A percentile compares a stretch with the other conserved stretches of the same genome.
These are phyloP conservation scores for Lentinula boryana DNA, from an alignment of 768 basidiomycete genomes.

Conservation along the genomic window DNA sequence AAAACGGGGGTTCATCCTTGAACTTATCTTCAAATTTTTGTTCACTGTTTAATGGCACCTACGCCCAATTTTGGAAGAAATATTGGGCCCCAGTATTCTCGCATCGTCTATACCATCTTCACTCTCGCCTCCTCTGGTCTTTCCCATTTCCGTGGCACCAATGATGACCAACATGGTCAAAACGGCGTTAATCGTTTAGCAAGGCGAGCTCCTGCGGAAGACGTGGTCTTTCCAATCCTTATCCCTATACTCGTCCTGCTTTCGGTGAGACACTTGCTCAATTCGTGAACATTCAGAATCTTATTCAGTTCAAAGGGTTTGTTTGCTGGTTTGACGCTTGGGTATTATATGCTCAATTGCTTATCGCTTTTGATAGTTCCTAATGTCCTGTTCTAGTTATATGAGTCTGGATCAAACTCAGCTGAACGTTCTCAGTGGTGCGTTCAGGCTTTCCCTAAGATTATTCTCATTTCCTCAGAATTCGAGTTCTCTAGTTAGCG, in stretches of 20 bases:
- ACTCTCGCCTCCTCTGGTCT: not conserved
- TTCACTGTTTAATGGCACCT: not conserved
- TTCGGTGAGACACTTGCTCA: conserved; percentile 18
- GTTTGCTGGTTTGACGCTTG: conserved; percentile 84
- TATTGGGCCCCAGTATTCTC: not conserved
- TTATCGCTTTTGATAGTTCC: not conserved
- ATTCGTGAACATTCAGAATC: not conserved
- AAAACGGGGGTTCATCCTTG: not conserved
- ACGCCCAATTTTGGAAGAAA: not conserved
- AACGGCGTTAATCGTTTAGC: not conserved
- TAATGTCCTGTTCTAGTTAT: conserved; percentile 42
- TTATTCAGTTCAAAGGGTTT: conserved; percentile 35
- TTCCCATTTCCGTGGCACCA: not conserved
- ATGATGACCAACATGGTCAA: not conserved
- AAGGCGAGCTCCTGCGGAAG: not conserved
- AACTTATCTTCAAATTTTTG: not conserved
- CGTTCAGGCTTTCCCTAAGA: not conserved
- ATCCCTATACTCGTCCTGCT: conserved; percentile 80
- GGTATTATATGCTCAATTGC: not conserved
- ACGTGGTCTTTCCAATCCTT: conserved; percentile 29
- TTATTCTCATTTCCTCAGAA: not conserved
- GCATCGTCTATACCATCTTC: not conserved
- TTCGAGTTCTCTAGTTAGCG: conserved; percentile 1
- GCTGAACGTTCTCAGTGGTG: conserved; percentile 67
- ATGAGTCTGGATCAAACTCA: conserved; percentile 94